A percentile compares a stretch with the other conserved stretches of the same genome.
phyloP scores from a whole-genome alignment of 2,329 filamentous ascomycete genomes.

The Drechmeria coniospora region DNA sequence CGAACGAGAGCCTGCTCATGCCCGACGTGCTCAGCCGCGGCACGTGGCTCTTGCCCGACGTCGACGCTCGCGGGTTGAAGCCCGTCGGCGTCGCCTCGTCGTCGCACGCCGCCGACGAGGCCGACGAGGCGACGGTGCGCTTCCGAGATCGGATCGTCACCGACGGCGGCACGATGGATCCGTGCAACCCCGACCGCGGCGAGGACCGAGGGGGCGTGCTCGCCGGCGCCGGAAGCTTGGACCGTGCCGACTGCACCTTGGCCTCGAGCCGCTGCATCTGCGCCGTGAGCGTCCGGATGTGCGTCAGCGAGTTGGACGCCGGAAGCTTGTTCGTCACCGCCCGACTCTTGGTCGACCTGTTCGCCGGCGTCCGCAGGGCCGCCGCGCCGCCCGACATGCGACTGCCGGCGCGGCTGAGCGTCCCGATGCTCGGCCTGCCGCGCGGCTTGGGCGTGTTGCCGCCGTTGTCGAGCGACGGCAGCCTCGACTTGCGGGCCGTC shows the following conservation, averaged over 20 bases:
- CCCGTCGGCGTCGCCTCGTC: constrained; percentile 37
- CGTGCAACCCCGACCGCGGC: constrained; percentile 34
- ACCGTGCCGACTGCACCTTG: constrained; percentile 78
- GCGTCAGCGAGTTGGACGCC: constrained; percentile 60
- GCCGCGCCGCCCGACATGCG: constrained; percentile 32
- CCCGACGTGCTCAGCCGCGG: constrained; percentile 46
- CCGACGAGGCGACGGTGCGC: constrained; percentile 42
- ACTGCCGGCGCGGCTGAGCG: constrained; percentile 11
- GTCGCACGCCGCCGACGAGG: constrained; percentile 32
- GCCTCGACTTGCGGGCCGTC: constrained; percentile 29
- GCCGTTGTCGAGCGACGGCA: constrained; percentile 39
- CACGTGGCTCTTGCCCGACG: constrained; percentile 32
- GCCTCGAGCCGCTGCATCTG: constrained; percentile 97
- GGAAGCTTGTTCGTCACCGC: constrained; percentile 33
- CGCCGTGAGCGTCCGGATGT: constrained; percentile 84
- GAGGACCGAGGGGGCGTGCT: constrained; percentile 66
- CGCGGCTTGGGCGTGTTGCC: constrained; percentile 44
- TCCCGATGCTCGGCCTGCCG: constrained; percentile 24
- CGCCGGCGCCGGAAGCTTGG: constrained; percentile 73
- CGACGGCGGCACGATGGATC: constrained; percentile 26
- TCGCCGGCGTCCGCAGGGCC: constrained; percentile 28
- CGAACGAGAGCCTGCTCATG: constrained; percentile 48
- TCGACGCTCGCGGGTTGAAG: constrained; percentile 14
- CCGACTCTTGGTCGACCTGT: constrained; percentile 40
- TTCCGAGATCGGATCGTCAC: constrained; percentile 55